A percentile compares a stretch with the other conserved stretches of the same genome.
Evolutionary conservation across 176 grass and related monocot species (phyloP).

Genomic region (Pharus latifolius): DNA sequence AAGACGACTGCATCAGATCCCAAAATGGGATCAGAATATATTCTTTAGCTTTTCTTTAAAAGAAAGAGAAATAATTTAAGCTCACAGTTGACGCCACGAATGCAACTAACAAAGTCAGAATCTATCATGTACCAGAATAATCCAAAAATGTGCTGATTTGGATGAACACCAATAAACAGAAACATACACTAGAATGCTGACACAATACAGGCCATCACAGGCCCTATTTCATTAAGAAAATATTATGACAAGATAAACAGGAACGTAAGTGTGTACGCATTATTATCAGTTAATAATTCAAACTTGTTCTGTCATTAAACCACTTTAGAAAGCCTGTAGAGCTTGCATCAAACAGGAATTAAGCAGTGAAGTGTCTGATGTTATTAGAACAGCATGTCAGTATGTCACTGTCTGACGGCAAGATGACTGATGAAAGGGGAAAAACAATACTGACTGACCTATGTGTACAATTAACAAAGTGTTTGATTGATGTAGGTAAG

Average conservation of each 20-base stretch:
- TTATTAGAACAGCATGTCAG: background rate
- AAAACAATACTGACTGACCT: no score
- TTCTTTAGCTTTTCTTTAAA: constrained; percentile 3
- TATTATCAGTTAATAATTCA: no score
- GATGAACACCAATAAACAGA: constrained; percentile 15
- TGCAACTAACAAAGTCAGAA: constrained; percentile 2
- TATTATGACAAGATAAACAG: background rate
- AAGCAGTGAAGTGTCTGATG: background rate
- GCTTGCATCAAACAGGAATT: background rate
- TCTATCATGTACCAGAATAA: constrained; percentile 16
- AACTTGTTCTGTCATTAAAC: no score
- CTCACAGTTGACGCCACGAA: background rate
- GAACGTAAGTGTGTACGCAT: background rate
- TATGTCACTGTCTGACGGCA: no score
- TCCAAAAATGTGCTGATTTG: constrained; percentile 29
- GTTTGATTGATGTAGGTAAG: no score
- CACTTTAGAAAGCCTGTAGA: background rate
- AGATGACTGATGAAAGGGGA: no score
- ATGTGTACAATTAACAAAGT: no score
- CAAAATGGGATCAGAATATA: background rate
- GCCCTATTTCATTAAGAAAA: background rate
- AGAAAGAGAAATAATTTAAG: background rate
- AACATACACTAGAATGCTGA: background rate
- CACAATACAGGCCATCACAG: constrained; percentile 12
- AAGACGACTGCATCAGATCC: constrained; percentile 7